Evolutionary conservation across 176 grass and related monocot species (phyloP).

Genomic region (Carex parvula): DNA sequence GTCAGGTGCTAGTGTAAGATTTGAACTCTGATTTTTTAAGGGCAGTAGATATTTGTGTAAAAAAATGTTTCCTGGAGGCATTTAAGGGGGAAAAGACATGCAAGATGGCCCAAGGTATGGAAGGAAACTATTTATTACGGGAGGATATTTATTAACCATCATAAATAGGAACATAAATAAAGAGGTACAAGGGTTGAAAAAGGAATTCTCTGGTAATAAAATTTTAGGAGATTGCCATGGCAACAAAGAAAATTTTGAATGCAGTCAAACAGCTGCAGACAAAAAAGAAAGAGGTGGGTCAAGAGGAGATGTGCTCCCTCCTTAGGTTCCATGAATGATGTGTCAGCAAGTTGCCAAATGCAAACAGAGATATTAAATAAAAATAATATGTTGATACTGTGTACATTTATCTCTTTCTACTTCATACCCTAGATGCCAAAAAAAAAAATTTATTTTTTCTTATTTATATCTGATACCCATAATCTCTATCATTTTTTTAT

Average conservation of each 20-base stretch:
- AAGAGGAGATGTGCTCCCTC: slow-evolving; percentile 57
- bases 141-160: slow-evolving; percentile 14
- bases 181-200: slow-evolving; percentile 10
- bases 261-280: slow-evolving; percentile 78
- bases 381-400: neutral
- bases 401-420: neutral
- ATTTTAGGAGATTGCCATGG: neutral
- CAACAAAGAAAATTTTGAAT: slow-evolving; percentile 24
- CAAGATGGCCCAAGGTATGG: neutral
- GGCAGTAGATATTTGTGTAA: neutral
- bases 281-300: slow-evolving; percentile 83
- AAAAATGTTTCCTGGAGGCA: slow-evolving; percentile 3
- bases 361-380: slow-evolving; percentile 9
- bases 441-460: neutral
- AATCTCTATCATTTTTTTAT: neutral
- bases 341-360: no score
- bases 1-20: neutral
- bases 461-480: neutral
- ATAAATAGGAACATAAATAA: slow-evolving; percentile 15
- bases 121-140: slow-evolving; percentile 6
- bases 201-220: neutral
- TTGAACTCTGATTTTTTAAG: neutral
- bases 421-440: neutral
- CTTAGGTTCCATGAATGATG: slow-evolving; percentile 64
- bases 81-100: neutral